Evolutionary conservation across 1,284 basidiomycete genomes (phyloP), one percentile per base, ranked within the genome.

Genomic region (Takashimella koratensis): DNA sequence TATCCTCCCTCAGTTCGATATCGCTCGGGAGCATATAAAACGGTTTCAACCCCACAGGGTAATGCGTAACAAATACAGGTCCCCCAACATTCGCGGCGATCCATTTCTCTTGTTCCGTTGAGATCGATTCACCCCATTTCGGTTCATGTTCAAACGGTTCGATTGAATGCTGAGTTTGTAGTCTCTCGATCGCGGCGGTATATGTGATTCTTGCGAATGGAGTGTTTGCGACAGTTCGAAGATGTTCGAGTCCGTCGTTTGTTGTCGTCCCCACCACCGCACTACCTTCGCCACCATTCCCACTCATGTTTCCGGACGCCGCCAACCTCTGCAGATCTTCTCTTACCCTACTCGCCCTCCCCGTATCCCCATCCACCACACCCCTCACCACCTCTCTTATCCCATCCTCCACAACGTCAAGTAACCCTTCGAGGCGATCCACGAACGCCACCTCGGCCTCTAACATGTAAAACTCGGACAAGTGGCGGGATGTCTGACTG

Each of bases 401-500:
- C 2, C 82, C 79, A 21, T 78, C 80, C 74, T 96, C 91, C 1
- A 87, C 84, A 21, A 91, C 78, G 40, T 79, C 76, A 71, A 89
- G 87, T 13, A 96, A 75, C 20, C 83, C 82, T 10, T 75, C 70
- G 23, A 79, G 62, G 5, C 63, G 57, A 4, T 68, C 58, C n/a
- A 76, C 64, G 68, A 88, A 88, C 0, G 84, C 84, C 79, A 89
- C 84, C 70, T 96, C 95, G 0, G 88, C 92, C 76, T 99, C 95
- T 53, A 96, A 82, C 95, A 98, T 98, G 89, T 91, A 96, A 74
- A 98, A 99, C 71, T 99, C 96, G 46, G 90, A 84, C 5, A 99
- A 82, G 74, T 99, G 95, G n/a, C 95, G 82, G 47, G 84, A 84
- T 1, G 95, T 98, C 63, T 87, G 82, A 3, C 86, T 88, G 5